Percentiles rank a stretch among this genome's conserved stretches.
These are phyloP conservation scores for Fusarium torreyae DNA, from an alignment of 2,329 filamentous ascomycete genomes.

Conservation along the genomic window DNA sequence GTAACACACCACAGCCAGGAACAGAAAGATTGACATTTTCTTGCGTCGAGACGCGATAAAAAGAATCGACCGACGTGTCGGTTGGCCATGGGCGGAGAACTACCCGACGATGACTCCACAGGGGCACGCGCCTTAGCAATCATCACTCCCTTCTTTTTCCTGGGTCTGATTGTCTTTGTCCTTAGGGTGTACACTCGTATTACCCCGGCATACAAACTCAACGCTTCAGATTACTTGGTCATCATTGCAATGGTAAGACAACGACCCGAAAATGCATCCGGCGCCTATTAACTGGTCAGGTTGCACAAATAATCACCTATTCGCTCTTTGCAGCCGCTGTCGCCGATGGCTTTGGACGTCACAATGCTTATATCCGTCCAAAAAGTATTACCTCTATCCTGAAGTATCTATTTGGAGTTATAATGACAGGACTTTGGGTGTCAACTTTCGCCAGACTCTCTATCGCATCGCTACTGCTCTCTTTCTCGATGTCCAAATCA, in stretches of 20 bases:
- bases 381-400: not conserved
- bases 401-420: not conserved
- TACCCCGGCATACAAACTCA: not conserved
- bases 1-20: not conserved
- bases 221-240: not conserved
- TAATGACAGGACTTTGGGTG: not conserved
- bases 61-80: not conserved
- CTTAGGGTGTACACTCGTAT: not conserved
- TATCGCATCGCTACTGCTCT: not conserved
- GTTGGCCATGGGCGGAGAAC: not conserved
- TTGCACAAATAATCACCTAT: not conserved
- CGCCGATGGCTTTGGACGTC: not conserved
- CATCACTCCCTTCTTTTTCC: not conserved
- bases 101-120: not conserved
- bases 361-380: not conserved
- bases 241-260: not conserved
- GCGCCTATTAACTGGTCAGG: not conserved
- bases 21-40: not conserved
- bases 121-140: not conserved
- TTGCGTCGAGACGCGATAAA: not conserved
- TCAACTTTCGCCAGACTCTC: not conserved
- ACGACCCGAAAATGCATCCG: not conserved
- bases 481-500: not conserved
- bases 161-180: not conserved
- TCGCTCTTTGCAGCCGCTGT: not conserved